Percentiles rank a stretch among this genome's conserved stretches.
Evolutionary conservation across 2,329 filamentous ascomycete species (phyloP).

Genomic region (Trichoderma brevicompactum): DNA sequence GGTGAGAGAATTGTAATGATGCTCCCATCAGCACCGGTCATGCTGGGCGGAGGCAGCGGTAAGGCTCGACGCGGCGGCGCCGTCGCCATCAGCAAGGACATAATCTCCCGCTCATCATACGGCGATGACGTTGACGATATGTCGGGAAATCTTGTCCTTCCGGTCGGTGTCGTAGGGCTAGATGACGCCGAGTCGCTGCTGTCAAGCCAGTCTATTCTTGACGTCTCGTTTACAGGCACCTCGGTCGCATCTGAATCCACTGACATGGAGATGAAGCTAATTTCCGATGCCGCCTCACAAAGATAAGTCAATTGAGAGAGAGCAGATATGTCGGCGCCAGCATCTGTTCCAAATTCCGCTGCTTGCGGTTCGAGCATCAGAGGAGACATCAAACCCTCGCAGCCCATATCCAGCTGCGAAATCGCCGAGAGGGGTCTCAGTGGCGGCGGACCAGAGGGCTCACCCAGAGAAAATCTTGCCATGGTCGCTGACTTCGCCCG

Average conservation of each 20-base stretch:
- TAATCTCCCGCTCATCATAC: constrained; percentile 42
- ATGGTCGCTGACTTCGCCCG: background rate
- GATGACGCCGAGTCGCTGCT: constrained; percentile 26
- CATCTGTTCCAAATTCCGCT: background rate
- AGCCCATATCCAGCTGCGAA: background rate
- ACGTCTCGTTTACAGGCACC: constrained; percentile 30
- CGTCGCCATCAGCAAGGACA: constrained; percentile 39
- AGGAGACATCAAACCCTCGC: constrained; percentile 1
- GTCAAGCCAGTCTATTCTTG: constrained; percentile 22
- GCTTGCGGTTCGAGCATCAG: background rate
- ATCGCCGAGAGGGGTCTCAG: constrained; percentile 32
- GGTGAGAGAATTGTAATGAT: constrained; percentile 39
- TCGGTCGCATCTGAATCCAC: constrained; percentile 35
- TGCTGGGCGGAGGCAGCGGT: constrained; percentile 39
- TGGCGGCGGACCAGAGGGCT: constrained; percentile 26
- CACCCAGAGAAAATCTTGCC: background rate
- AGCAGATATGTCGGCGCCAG: background rate
- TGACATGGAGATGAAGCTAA: constrained; percentile 37
- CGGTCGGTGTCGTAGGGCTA: constrained; percentile 25
- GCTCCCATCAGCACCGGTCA: constrained; percentile 37
- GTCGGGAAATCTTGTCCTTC: background rate
- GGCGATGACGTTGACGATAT: constrained; percentile 39
- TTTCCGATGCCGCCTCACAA: constrained; percentile 30
- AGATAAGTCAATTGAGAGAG: constrained; percentile 9
- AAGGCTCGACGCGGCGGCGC: constrained; percentile 35